Percentiles rank a stretch among this genome's conserved stretches.
Conservation (phyloP, 805 yeast species). For the Blastobotrys attinorum region DNA sequence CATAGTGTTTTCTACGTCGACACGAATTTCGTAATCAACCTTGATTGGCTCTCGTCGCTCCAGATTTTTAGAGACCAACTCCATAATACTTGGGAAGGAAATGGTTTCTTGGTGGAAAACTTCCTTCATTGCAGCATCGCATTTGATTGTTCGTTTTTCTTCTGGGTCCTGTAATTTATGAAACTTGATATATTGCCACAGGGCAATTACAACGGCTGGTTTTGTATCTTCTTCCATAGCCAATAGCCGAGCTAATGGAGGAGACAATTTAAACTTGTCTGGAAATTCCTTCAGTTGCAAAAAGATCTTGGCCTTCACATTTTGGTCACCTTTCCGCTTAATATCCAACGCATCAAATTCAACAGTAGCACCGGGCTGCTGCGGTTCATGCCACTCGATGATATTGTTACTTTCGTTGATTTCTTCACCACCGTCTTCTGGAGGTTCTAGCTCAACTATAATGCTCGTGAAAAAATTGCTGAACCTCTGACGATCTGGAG, state of each 20-base stretch:
- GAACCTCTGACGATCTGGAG: slow-evolving; percentile 50
- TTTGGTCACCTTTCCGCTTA: slow-evolving; percentile 64
- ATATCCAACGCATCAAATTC: slow-evolving; percentile 88
- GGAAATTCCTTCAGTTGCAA: slow-evolving; percentile 77
- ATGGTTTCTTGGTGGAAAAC: slow-evolving; percentile 45
- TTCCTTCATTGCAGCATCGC: slow-evolving; percentile 39
- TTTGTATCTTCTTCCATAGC: slow-evolving; percentile 77
- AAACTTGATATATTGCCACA: slow-evolving; percentile 71
- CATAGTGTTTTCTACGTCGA: slow-evolving; percentile 61
- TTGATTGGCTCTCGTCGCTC: slow-evolving; percentile 74
- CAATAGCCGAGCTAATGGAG: slow-evolving; percentile 57
- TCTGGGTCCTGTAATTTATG: slow-evolving; percentile 54
- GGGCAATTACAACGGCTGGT: slow-evolving; percentile 70
- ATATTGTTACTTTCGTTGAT: slow-evolving; percentile 31
- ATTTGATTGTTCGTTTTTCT: slow-evolving; percentile 45
- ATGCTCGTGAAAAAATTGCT: slow-evolving; percentile 77
- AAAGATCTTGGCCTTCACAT: slow-evolving; percentile 61
- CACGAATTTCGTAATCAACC: slow-evolving; percentile 66
- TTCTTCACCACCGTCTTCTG: slow-evolving; percentile 22
- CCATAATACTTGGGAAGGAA: slow-evolving; percentile 65
- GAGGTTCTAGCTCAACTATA: slow-evolving; percentile 59
- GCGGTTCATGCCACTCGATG: slow-evolving; percentile 87
- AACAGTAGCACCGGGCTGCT: slow-evolving; percentile 29
- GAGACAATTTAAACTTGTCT: slow-evolving; percentile 53
- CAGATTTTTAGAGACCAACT: slow-evolving; percentile 57